phyloP scores from a whole-genome alignment of 257 asterid genomes.

The Solanum appendiculatum region DNA sequence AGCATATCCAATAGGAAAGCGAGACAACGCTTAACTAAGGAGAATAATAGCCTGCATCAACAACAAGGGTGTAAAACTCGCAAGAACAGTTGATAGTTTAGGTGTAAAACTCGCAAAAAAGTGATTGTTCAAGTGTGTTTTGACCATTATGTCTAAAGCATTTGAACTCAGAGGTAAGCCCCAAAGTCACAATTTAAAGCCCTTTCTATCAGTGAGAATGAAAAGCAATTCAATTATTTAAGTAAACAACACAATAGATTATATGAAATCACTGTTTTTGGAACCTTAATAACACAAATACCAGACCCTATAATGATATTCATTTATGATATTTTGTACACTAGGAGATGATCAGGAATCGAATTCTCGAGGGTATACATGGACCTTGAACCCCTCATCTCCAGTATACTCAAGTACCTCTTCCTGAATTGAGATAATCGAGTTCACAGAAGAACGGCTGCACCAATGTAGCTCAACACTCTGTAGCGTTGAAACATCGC shows the following conservation, averaged over 20 bases:
- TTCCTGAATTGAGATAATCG: background rate
- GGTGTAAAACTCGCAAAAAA: background rate
- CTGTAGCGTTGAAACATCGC: background rate
- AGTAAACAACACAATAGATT: background rate
- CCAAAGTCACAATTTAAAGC: background rate
- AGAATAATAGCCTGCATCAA: background rate
- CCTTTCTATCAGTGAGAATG: background rate
- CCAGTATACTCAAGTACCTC: background rate
- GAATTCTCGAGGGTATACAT: background rate
- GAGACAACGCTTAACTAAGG: background rate
- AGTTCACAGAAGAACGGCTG: background rate
- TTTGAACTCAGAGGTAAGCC: background rate
- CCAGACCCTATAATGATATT: background rate
- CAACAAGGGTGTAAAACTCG: too few species aligned
- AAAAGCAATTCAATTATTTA: background rate
- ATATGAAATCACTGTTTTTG: background rate
- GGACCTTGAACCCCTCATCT: background rate
- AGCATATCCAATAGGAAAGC: background rate
- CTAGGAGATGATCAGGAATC: background rate
- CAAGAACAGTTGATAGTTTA: too few species aligned
- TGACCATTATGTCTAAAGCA: background rate
- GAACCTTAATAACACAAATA: background rate
- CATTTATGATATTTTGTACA: background rate
- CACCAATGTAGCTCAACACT: background rate
- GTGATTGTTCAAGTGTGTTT: background rate